phyloP scores from a whole-genome alignment of 2,329 filamentous ascomycete genomes.

The Colletotrichum orbiculare region DNA sequence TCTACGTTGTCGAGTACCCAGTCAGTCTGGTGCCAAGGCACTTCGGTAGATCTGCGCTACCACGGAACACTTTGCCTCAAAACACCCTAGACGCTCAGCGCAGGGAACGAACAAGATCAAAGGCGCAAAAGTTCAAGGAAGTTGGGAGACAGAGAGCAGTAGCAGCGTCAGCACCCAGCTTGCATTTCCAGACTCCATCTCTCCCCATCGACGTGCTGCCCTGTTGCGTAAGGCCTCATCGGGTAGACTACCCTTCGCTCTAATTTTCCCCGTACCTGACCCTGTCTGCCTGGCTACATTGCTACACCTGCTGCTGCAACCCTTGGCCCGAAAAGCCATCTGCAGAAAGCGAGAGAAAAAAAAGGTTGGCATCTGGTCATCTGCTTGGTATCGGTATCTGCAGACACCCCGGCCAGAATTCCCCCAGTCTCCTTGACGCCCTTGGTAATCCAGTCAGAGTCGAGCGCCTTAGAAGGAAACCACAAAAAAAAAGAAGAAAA shows the following conservation, averaged over 20 bases:
- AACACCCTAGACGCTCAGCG: slow-evolving; percentile 19
- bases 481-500: no score
- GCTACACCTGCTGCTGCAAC: slow-evolving; percentile 15
- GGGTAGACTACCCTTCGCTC: not conserved
- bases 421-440: not conserved
- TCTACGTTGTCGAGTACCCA: not conserved
- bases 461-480: slow-evolving; percentile 8
- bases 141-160: not conserved
- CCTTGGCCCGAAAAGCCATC: slow-evolving; percentile 16
- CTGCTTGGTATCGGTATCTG: slow-evolving; percentile 30
- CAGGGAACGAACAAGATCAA: slow-evolving; percentile 9
- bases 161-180: not conserved
- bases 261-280: not conserved
- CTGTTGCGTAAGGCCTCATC: slow-evolving; percentile 20
- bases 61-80: slow-evolving; percentile 30
- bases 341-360: not conserved
- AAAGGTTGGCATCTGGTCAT: slow-evolving; percentile 29
- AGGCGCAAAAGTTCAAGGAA: slow-evolving; percentile 2
- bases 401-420: slow-evolving; percentile 3
- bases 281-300: slow-evolving; percentile 6
- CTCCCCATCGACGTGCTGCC: slow-evolving; percentile 22
- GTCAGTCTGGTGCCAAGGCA: slow-evolving; percentile 24
- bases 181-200: not conserved
- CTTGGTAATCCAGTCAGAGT: slow-evolving; percentile 6
- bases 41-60: slow-evolving; percentile 29